Conservation (phyloP, 2,329 filamentous ascomycete species). For the Fusarium sp. region DNA sequence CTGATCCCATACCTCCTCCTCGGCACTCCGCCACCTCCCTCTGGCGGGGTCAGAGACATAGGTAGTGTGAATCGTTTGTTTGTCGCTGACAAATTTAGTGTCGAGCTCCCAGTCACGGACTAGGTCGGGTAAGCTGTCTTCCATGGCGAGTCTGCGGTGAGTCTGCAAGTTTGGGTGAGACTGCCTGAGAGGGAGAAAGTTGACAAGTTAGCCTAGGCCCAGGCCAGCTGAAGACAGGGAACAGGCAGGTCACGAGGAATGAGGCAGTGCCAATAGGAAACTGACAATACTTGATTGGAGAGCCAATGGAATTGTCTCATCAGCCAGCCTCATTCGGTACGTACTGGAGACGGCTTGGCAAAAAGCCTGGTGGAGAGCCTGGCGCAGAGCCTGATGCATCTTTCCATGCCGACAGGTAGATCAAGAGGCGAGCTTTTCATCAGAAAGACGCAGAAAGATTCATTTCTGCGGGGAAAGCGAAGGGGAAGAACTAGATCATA, state of each 20-base stretch:
- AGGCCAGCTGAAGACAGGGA: background rate
- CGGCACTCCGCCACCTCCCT: background rate
- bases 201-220: background rate
- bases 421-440: background rate
- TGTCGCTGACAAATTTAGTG: background rate
- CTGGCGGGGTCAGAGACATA: background rate
- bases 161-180: background rate
- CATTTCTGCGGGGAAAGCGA: too few species aligned
- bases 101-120: slow-evolving; percentile 1
- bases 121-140: background rate
- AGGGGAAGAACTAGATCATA: too few species aligned
- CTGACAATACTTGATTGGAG: background rate
- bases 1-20: background rate
- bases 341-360: background rate
- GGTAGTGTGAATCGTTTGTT: background rate
- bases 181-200: background rate
- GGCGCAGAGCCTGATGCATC: background rate
- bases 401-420: background rate
- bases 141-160: background rate
- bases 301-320: background rate
- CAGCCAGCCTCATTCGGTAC: background rate
- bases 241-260: background rate
- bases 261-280: background rate
- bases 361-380: background rate
- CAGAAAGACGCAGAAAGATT: background rate